These are phyloP conservation scores for Sarocladium oryzae DNA, from an alignment of 2,329 filamentous ascomycete species.

Conservation along the genomic window DNA sequence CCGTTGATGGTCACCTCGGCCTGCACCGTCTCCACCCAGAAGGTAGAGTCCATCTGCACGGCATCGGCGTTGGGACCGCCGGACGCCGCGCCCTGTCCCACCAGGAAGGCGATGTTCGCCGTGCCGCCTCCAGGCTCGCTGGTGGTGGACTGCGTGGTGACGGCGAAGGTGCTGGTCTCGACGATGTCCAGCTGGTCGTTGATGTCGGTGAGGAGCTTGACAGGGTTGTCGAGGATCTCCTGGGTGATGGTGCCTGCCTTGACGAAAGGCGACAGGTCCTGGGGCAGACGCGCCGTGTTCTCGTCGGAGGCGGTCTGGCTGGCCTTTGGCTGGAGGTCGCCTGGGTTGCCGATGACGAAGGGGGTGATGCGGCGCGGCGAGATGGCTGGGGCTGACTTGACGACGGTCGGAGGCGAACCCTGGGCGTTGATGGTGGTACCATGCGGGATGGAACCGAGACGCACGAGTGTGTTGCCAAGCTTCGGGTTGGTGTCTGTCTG, in stretches of 20 bases:
- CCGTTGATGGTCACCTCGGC: no score
- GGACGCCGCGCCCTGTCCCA: slow-evolving; percentile 8
- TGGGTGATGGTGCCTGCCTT: slow-evolving; percentile 25
- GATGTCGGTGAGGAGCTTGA: slow-evolving; percentile 20
- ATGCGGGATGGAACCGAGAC: slow-evolving; percentile 37
- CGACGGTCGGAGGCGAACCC: slow-evolving; percentile 14
- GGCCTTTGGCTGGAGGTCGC: neutral
- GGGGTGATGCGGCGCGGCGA: no score
- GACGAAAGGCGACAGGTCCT: slow-evolving; percentile 22
- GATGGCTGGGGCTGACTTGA: slow-evolving; percentile 14
- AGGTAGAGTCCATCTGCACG: neutral
- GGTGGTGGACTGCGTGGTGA: slow-evolving; percentile 15
- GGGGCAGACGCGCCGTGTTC: slow-evolving; percentile 21
- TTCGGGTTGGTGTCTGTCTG: slow-evolving; percentile 14
- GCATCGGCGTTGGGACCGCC: neutral
- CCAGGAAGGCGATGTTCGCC: slow-evolving; percentile 23
- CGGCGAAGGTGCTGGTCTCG: slow-evolving; percentile 22
- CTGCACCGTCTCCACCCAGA: slow-evolving; percentile 2
- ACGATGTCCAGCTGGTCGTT: slow-evolving; percentile 24
- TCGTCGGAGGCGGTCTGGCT: neutral
- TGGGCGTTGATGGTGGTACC: slow-evolving; percentile 37
- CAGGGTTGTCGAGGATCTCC: slow-evolving; percentile 23
- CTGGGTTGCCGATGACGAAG: slow-evolving; percentile 11
- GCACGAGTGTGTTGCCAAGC: slow-evolving; percentile 20
- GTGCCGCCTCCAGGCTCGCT: slow-evolving; percentile 24